Evolutionary conservation across 2,329 filamentous ascomycete species (phyloP).

Genomic region (Aspergillus sp.): DNA sequence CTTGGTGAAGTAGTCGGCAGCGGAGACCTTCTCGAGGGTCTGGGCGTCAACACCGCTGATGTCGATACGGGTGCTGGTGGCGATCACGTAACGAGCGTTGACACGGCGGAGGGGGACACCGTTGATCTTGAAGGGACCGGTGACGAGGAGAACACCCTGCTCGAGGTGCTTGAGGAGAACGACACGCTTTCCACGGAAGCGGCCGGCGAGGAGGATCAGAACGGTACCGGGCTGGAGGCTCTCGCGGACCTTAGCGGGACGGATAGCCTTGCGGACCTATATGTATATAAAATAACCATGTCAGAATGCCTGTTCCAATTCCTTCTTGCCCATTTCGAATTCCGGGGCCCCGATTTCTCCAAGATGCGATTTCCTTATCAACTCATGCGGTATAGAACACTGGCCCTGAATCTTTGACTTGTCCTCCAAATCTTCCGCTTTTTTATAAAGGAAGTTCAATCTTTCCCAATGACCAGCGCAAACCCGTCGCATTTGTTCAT

Average conservation of each 20-base stretch:
- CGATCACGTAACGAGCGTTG: constrained; percentile 54
- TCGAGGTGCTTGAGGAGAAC: constrained; percentile 96
- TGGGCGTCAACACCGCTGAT: constrained; percentile 75
- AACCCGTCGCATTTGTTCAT: constrained; percentile 34
- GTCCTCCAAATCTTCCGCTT: not conserved
- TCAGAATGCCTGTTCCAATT: constrained; percentile 22
- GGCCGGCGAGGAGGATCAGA: constrained; percentile 98
- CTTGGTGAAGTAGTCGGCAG: constrained; percentile 91
- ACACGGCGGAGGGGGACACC: constrained; percentile 90
- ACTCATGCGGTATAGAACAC: constrained; percentile 21
- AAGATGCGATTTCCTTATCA: constrained; percentile 29
- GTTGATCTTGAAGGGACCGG: constrained; percentile 99
- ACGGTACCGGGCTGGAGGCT: constrained; percentile 92
- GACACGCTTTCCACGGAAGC: constrained; percentile 99
- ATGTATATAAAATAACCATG: constrained; percentile 27
- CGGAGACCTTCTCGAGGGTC: constrained; percentile 78
- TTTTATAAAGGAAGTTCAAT: constrained; percentile 11
- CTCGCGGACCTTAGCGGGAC: constrained; percentile 81
- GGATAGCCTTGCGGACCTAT: constrained; percentile 92
- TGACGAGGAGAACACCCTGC: constrained; percentile 98
- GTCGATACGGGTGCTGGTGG: constrained; percentile 53
- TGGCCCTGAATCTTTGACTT: constrained; percentile 18
- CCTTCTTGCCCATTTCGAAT: not conserved
- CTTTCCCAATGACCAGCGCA: constrained; percentile 25
- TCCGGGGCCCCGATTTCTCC: not conserved